phyloP scores from a whole-genome alignment of 1,139 yeast species.

The Kurtzmaniella natalensis region DNA sequence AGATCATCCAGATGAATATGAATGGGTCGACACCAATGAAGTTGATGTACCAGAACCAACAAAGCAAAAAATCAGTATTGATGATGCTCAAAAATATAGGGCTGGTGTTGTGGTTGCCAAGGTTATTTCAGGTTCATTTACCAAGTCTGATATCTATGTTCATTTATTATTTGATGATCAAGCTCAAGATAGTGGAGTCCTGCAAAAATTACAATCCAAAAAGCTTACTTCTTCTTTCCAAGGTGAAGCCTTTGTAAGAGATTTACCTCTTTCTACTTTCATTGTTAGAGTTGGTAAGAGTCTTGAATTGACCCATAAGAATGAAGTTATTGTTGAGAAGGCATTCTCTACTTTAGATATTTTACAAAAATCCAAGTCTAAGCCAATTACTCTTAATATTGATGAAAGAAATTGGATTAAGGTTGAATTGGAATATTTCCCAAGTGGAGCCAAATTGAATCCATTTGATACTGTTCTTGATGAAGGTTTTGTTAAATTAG shows the following conservation, averaged over 20 bases:
- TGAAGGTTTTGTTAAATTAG: conserved; percentile 58
- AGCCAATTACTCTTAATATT: conserved; percentile 44
- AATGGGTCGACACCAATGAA: conserved; percentile 56
- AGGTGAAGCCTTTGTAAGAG: conserved; percentile 64
- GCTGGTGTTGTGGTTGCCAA: conserved; percentile 61
- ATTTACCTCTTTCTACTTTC: conserved; percentile 55
- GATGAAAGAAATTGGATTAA: conserved; percentile 39
- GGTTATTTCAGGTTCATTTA: conserved; percentile 45
- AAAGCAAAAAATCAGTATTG: conserved; percentile 47
- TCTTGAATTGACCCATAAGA: conserved; percentile 41
- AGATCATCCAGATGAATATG: conserved; percentile 57
- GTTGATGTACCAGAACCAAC: conserved; percentile 41
- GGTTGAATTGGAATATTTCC: conserved; percentile 56
- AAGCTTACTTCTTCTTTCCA: conserved; percentile 35
- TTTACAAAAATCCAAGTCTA: conserved; percentile 42
- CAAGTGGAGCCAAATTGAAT: conserved; percentile 50
- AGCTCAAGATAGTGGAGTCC: conserved; percentile 53
- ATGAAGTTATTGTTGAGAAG: conserved; percentile 49
- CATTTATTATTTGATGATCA: conserved; percentile 65
- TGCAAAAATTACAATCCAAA: conserved; percentile 41
- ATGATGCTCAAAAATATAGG: conserved; percentile 49
- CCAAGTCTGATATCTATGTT: conserved; percentile 45
- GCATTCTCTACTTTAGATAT: conserved; percentile 49
- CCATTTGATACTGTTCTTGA: conserved; percentile 60
- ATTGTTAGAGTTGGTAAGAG: conserved; percentile 53